Evolutionary conservation across 176 grass and related monocot species (phyloP).

Genomic region (Alloteropsis semialata): DNA sequence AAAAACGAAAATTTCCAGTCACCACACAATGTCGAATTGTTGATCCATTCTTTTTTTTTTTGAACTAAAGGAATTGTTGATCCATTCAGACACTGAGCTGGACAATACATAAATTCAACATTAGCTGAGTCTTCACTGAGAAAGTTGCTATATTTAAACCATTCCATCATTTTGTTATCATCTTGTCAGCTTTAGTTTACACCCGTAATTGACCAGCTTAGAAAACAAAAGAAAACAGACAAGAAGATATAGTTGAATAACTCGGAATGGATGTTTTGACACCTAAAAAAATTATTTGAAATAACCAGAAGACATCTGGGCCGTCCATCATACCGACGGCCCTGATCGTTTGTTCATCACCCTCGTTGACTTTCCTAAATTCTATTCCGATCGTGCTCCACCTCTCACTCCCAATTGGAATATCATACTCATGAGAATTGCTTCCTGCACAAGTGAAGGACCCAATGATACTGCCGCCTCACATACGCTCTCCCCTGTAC

Average conservation of each 20-base stretch:
- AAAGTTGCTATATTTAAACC: not conserved
- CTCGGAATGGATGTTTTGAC: not conserved
- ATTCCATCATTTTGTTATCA: not conserved
- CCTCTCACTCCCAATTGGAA: slow-evolving; percentile 30
- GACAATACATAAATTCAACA: slow-evolving; percentile 13
- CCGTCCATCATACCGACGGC: not conserved
- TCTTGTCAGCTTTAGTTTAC: not conserved
- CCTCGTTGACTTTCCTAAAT: slow-evolving; percentile 33
- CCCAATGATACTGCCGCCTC: slow-evolving; percentile 1
- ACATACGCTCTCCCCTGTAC: slow-evolving; percentile 9
- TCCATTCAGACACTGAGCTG: slow-evolving; percentile 18
- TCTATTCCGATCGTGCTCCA: slow-evolving; percentile 44
- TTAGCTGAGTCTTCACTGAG: not conserved
- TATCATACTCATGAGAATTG: slow-evolving; percentile 31
- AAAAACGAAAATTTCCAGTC: not conserved
- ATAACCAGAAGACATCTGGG: not conserved
- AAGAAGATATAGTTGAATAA: not conserved
- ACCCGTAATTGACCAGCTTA: slow-evolving; percentile 16
- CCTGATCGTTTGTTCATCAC: not conserved
- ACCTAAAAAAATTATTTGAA: not conserved
- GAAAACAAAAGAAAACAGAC: not conserved
- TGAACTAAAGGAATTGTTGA: slow-evolving; percentile 40
- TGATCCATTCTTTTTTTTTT: slow-evolving; percentile 34
- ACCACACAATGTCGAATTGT: slow-evolving; percentile 19
- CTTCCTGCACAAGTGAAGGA: slow-evolving; percentile 46